Evolutionary conservation across 805 yeast genomes (phyloP).

Genomic region (Candida methanosorbosa): DNA sequence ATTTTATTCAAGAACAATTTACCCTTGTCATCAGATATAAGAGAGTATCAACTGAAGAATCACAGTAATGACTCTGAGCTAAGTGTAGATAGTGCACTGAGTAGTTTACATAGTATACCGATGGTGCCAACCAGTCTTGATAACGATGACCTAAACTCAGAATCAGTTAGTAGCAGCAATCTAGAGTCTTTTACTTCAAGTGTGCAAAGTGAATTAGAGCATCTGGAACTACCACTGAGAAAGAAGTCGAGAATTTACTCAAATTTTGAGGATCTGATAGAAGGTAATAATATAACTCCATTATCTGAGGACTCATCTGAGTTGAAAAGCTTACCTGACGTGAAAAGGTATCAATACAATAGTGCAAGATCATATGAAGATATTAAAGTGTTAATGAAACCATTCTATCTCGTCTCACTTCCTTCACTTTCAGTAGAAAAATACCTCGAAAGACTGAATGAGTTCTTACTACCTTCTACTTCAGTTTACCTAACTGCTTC

Average conservation of each 20-base stretch:
- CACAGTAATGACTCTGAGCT: not conserved
- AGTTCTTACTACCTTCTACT: slow-evolving; percentile 21
- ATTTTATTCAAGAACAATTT: too few relatives aligned
- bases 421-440: slow-evolving; percentile 19
- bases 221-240: slow-evolving; percentile 20
- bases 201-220: not conserved
- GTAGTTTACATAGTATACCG: not conserved
- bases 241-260: slow-evolving; percentile 16
- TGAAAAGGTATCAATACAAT: slow-evolving; percentile 8
- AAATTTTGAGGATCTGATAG: slow-evolving; percentile 18
- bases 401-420: slow-evolving; percentile 22
- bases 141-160: not conserved
- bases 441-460: slow-evolving; percentile 24
- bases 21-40: too few relatives aligned
- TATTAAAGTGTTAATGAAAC: slow-evolving; percentile 11
- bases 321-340: too few relatives aligned
- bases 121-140: too few relatives aligned
- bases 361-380: slow-evolving; percentile 2
- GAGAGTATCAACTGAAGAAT: too few relatives aligned
- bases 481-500: slow-evolving; percentile 23
- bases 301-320: too few relatives aligned
- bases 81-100: not conserved
- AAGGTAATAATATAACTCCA: too few relatives aligned
- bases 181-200: not conserved
- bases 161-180: not conserved